Percentiles rank a stretch among this genome's conserved stretches.
phyloP scores from a whole-genome alignment of 2,329 filamentous ascomycete genomes.

The Epichloe scottii region DNA sequence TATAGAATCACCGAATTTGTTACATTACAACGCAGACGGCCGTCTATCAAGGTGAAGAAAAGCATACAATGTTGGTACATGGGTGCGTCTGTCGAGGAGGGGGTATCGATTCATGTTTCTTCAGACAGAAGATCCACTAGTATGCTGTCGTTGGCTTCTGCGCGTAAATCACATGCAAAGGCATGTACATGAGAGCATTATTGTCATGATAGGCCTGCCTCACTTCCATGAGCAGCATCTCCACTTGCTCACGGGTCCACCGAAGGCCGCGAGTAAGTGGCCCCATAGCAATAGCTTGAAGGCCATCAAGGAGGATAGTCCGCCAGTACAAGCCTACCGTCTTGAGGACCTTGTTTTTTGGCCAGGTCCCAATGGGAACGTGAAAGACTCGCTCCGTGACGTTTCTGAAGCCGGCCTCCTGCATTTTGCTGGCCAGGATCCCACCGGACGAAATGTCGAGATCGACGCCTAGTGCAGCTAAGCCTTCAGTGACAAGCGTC shows the following conservation, averaged over 20 bases:
- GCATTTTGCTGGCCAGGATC: slow-evolving; percentile 31
- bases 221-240: slow-evolving; percentile 35
- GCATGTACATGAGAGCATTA: slow-evolving; percentile 38
- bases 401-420: slow-evolving; percentile 38
- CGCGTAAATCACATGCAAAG: slow-evolving; percentile 40
- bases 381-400: slow-evolving; percentile 36
- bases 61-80: too few species aligned
- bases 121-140: neutral
- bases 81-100: neutral
- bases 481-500: slow-evolving; percentile 30
- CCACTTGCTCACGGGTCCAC: slow-evolving; percentile 35
- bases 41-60: neutral
- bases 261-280: slow-evolving; percentile 36
- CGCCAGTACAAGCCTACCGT: slow-evolving; percentile 39
- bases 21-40: neutral
- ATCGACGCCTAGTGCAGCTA: slow-evolving; percentile 32
- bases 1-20: too few species aligned
- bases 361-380: slow-evolving; percentile 42
- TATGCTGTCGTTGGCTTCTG: slow-evolving; percentile 30
- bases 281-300: slow-evolving; percentile 38
- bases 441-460: slow-evolving; percentile 30
- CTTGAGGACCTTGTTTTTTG: slow-evolving; percentile 37
- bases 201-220: slow-evolving; percentile 35
- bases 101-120: neutral
- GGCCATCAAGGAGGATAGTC: slow-evolving; percentile 35